Conservation (phyloP, 108 stramenopile genomes). For the Nannochloropsis oceanica region DNA sequence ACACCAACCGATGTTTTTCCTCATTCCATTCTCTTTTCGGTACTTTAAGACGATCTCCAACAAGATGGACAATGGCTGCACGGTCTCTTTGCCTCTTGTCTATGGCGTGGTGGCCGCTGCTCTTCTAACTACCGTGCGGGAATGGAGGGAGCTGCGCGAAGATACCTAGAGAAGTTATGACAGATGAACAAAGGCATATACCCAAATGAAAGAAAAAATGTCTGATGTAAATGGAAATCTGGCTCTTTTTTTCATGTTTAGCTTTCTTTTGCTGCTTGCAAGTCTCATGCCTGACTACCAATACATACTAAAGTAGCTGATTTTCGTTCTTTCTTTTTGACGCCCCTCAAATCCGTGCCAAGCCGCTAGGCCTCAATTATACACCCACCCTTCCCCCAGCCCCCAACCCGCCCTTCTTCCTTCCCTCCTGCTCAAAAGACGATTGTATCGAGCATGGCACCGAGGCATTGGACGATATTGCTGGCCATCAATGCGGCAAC, state of each 20-base stretch:
- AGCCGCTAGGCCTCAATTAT: not conserved
- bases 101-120: not conserved
- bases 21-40: not conserved
- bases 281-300: no score
- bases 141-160: not conserved
- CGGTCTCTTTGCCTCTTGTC: not conserved
- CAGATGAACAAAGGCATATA: not conserved
- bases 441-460: conserved; percentile 94
- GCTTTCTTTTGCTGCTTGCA: no score
- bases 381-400: not conserved
- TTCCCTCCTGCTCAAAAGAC: conserved; percentile 51
- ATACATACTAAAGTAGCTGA: not conserved
- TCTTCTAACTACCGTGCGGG: not conserved
- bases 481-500: conserved; percentile 83
- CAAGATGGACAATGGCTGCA: not conserved
- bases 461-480: conserved; percentile 92
- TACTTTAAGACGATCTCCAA: not conserved
- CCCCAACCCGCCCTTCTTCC: not conserved
- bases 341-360: not conserved
- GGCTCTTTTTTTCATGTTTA: not conserved
- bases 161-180: not conserved
- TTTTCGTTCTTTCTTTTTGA: not conserved
- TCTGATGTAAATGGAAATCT: not conserved
- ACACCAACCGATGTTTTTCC: no score
- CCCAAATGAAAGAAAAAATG: no score